These are phyloP conservation scores for Geotrichum ghanense DNA, from an alignment of 805 yeast species.

Conservation along the genomic window DNA sequence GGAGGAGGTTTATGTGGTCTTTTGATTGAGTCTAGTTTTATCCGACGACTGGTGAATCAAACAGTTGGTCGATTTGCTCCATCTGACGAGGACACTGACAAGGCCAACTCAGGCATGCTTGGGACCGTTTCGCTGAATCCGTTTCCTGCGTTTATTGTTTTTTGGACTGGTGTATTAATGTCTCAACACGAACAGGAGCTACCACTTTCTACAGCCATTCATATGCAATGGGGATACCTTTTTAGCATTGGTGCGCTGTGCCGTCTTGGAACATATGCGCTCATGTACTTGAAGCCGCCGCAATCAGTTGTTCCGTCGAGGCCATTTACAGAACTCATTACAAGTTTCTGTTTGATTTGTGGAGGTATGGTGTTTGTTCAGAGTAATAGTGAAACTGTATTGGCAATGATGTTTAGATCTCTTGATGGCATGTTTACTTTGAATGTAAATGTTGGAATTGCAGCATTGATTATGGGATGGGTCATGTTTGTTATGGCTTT, in stretches of 20 bases:
- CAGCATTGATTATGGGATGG: slow-evolving; percentile 81
- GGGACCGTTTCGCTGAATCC: slow-evolving; percentile 71
- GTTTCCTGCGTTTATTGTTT: slow-evolving; percentile 84
- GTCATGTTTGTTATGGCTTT: slow-evolving; percentile 51
- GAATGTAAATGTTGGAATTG: slow-evolving; percentile 71
- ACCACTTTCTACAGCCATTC: slow-evolving; percentile 63
- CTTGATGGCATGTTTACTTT: slow-evolving; percentile 82
- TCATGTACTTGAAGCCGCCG: slow-evolving; percentile 35
- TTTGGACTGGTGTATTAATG: slow-evolving; percentile 96
- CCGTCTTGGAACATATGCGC: slow-evolving; percentile 53
- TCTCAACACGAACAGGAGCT: slow-evolving; percentile 88
- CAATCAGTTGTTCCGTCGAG: slow-evolving; percentile 37
- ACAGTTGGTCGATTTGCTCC: slow-evolving; percentile 12
- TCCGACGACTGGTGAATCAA: slow-evolving; percentile 18
- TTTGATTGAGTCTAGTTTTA: slow-evolving; percentile 46
- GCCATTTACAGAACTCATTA: slow-evolving; percentile 80
- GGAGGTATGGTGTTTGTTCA: slow-evolving; percentile 94
- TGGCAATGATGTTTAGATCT: slow-evolving; percentile 73
- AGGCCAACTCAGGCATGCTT: not conserved
- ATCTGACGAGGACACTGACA: not conserved
- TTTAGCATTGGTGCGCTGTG: slow-evolving; percentile 70
- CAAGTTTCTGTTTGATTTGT: slow-evolving; percentile 65
- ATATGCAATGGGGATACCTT: slow-evolving; percentile 86
- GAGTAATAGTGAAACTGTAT: slow-evolving; percentile 75
- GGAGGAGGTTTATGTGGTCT: slow-evolving; percentile 93